These are phyloP conservation scores for Spiraea crenata DNA, from an alignment of 331 rosid genomes.

Conservation along the genomic window DNA sequence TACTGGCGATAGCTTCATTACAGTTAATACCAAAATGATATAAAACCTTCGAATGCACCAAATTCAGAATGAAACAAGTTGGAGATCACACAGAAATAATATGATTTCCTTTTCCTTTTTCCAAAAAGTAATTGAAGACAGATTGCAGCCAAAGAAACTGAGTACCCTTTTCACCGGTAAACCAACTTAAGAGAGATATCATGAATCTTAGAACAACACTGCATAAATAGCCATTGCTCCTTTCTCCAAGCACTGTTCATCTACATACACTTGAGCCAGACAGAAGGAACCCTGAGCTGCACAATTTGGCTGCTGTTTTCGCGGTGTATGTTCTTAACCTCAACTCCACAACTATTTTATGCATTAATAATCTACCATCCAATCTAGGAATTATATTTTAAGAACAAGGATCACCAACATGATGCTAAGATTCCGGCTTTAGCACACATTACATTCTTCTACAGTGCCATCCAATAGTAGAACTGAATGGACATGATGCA, in stretches of 20 bases:
- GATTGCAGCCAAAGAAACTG: not conserved
- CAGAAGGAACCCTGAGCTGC: not conserved
- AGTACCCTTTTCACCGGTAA: not conserved
- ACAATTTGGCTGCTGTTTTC: not conserved
- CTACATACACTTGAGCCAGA: not conserved
- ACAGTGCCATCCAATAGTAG: constrained; percentile 4
- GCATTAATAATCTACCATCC: not conserved
- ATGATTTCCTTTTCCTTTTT: not conserved
- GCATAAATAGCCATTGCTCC: not conserved
- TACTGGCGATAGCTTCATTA: not conserved
- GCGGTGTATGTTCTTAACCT: no score
- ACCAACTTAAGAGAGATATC: not conserved
- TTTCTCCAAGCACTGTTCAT: not conserved
- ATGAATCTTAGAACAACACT: no score
- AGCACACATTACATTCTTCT: not conserved
- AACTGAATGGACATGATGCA: not conserved
- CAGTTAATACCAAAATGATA: not conserved
- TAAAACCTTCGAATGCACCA: not conserved
- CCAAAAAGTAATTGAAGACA: not conserved
- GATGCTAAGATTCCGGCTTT: not conserved
- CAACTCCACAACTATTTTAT: no score
- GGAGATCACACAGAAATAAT: not conserved
- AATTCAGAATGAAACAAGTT: not conserved
- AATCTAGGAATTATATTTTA: not conserved
- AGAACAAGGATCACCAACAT: constrained; percentile 6